Evolutionary conservation across 2,329 filamentous ascomycete species (phyloP), one percentile per base, ranked within the genome.

Genomic region (Phialocephala subalpina): DNA sequence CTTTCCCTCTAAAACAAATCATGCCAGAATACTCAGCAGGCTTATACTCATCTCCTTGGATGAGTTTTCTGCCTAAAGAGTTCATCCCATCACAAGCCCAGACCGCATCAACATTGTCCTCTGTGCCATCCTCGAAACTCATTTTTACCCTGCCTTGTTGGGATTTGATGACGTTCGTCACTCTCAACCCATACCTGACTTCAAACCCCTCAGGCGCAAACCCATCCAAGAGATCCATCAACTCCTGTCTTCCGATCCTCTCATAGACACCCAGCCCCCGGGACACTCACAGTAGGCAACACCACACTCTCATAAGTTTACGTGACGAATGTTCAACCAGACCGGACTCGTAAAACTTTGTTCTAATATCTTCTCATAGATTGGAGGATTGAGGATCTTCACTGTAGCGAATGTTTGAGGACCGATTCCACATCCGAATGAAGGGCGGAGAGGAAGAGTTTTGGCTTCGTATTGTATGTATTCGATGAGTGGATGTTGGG

Each of bases 21-120:
- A 59, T 65, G 7, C 58, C 49, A 38, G 66, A 65, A 61, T 67
- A 65, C 38, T 25, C 53, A 4, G 63, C 55, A 8, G 63, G 45
- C 33, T 63, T 56, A 56, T 65, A 60, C n/a, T 60, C 35, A 20
- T 60, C 27, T 16, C 59, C 66, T 62, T 67, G 63, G 6, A 67
- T 59, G 16, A 65, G 35, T 14, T 38, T 38, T 25, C 22, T 67
- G 47, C 20, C 66, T 40, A 67, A 25, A 33, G 60, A 63, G 33
- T 67, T 65, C 66, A 67, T 67, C 18, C 66, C 66, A 63, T 67
- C 66, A 38, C 63, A 68, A 3, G 59, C 60, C 63, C 59, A 68
- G 20, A 68, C 16, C 1, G 63, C 66, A 60, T 58, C 56, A 27
- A 58, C 60, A 18, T 42, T 20, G 27, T 63, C 56, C 25, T 58